Evolutionary conservation across 2,329 filamentous ascomycete genomes (phyloP).

Genomic region (Pyricularia pennisetigena): DNA sequence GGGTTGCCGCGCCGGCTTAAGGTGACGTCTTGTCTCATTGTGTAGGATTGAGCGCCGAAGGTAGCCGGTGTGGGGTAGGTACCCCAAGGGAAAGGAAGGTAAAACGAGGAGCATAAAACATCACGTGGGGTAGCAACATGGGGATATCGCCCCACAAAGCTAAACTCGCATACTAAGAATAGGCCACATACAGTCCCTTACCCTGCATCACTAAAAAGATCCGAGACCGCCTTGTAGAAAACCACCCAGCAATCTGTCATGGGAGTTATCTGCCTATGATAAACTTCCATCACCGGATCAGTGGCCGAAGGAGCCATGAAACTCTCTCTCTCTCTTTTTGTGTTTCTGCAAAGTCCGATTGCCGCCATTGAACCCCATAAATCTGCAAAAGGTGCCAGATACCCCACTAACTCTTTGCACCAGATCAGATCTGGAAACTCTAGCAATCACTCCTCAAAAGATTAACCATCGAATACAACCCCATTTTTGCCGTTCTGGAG

Average conservation of each 20-base stretch:
- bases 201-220: too few species aligned
- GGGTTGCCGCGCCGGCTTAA: slow-evolving; percentile 1
- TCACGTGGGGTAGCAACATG: background rate
- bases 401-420: background rate
- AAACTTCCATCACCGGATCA: too few species aligned
- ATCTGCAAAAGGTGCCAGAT: background rate
- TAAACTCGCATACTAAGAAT: background rate
- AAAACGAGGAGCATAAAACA: background rate
- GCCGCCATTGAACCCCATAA: background rate
- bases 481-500: background rate
- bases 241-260: too few species aligned
- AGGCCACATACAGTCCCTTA: too few species aligned
- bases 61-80: background rate
- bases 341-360: background rate
- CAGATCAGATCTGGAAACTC: background rate
- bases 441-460: background rate
- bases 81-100: background rate
- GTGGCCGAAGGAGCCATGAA: too few species aligned
- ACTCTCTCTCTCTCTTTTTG: too few species aligned
- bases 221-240: too few species aligned
- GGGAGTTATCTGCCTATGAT: too few species aligned
- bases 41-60: background rate
- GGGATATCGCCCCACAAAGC: background rate
- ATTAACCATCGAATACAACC: background rate
- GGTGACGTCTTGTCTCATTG: background rate